A percentile compares a stretch with the other conserved stretches of the same genome.
Conservation (phyloP, 140 eudicot species). For the Senecio squalidus region DNA sequence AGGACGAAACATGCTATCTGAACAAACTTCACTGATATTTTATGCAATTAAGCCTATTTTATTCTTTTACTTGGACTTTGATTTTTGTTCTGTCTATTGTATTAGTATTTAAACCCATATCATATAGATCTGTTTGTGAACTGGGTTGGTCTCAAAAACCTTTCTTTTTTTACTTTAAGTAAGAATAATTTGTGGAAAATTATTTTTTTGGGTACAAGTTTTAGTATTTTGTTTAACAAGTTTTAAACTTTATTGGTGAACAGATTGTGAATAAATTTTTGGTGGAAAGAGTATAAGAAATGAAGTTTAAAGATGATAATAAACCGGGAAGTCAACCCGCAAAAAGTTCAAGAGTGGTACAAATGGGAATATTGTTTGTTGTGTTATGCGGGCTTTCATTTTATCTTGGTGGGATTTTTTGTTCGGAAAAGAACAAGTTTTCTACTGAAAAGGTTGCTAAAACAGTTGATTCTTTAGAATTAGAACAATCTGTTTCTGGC, state of each 20-base stretch:
- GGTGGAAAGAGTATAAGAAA: slow-evolving; percentile 23
- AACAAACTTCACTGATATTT: too few relatives aligned
- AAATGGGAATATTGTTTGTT: slow-evolving; percentile 45
- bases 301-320: slow-evolving; percentile 85
- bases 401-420: slow-evolving; percentile 84
- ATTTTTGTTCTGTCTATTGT: too few relatives aligned
- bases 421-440: slow-evolving; percentile 53
- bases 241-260: slow-evolving; percentile 18
- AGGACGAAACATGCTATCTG: too few relatives aligned
- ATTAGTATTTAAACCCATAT: slow-evolving; percentile 7
- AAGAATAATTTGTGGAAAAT: neutral
- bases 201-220: too few relatives aligned
- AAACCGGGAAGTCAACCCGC: slow-evolving; percentile 47
- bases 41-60: too few relatives aligned
- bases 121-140: slow-evolving; percentile 22
- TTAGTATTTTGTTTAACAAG: neutral
- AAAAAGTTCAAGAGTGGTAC: slow-evolving; percentile 51
- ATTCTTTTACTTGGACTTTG: too few relatives aligned
- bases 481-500: slow-evolving; percentile 22
- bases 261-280: slow-evolving; percentile 29
- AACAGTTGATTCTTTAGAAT: slow-evolving; percentile 25
- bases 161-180: slow-evolving; percentile 4
- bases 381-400: slow-evolving; percentile 78
- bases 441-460: slow-evolving; percentile 31
- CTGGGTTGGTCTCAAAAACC: slow-evolving; percentile 1